Conservation (phyloP, 768 basidiomycete genomes). For the Xanthoconium stramineum region DNA sequence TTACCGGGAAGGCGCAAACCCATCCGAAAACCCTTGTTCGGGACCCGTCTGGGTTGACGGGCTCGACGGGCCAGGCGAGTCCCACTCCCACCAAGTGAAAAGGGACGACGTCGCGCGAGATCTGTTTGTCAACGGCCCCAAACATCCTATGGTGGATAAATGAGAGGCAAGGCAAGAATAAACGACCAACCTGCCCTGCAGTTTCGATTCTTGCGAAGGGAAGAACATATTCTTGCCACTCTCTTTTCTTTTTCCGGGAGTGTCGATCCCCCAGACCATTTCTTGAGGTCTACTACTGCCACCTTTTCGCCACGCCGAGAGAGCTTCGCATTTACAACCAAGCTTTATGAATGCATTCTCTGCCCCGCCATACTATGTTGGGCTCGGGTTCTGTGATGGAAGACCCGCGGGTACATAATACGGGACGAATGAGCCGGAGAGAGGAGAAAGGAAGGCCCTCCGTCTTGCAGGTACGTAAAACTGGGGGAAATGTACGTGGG, state of each 20-base stretch:
- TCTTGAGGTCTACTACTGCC: not conserved
- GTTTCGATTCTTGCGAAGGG: not conserved
- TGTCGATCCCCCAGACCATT: slow-evolving; percentile 16
- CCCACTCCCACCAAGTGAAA: not conserved
- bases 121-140: slow-evolving; percentile 16
- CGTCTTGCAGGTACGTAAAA: slow-evolving; percentile 14
- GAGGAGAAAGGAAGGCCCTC: slow-evolving; percentile 8
- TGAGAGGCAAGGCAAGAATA: not conserved
- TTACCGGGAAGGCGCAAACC: not conserved
- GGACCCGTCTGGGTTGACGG: not conserved
- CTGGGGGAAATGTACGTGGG: slow-evolving; percentile 13
- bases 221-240: not conserved
- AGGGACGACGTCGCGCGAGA: not conserved
- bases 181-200: not conserved
- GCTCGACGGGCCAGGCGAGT: not conserved
- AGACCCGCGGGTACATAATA: not conserved
- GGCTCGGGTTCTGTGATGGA: not conserved
- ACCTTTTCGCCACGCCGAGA: not conserved
- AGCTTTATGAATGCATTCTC: not conserved
- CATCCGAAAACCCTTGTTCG: not conserved
- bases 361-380: not conserved
- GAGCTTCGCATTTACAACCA: not conserved
- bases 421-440: not conserved
- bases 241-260: not conserved
- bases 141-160: slow-evolving; percentile 15